Evolutionary conservation across 305 asterid species (phyloP).

Genomic region (Fraxinus platypoda): DNA sequence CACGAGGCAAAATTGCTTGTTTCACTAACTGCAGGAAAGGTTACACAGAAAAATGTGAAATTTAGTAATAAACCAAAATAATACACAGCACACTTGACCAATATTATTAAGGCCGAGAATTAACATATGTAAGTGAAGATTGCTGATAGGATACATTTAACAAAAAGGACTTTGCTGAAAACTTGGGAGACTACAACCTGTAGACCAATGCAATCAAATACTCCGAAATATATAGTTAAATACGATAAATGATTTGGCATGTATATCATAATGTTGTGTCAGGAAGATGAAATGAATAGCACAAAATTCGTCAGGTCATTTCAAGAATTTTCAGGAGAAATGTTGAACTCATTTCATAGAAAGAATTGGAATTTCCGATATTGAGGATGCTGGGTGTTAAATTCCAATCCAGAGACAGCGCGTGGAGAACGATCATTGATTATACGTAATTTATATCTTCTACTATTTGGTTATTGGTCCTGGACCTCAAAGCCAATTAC

Average conservation of each 20-base stretch:
- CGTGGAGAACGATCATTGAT: background rate
- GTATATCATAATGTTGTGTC: background rate
- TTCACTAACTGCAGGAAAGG: conserved; percentile 65
- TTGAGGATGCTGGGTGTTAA: background rate
- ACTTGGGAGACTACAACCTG: background rate
- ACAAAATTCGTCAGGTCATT: background rate
- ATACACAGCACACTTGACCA: background rate
- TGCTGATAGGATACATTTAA: background rate
- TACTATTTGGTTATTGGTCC: background rate
- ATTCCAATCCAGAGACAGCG: background rate
- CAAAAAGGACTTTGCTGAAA: background rate
- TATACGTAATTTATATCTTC: background rate
- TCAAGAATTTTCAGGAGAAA: background rate
- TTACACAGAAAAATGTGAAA: background rate
- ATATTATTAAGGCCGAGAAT: background rate
- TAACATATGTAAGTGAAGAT: background rate
- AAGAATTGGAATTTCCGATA: background rate
- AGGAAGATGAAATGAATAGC: background rate
- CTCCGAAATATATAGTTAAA: background rate
- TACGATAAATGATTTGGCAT: background rate
- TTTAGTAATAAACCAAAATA: conserved; percentile 14
- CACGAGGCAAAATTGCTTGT: conserved; percentile 84
- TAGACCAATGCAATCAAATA: background rate
- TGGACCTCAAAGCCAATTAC: background rate
- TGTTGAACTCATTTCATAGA: background rate